These are phyloP conservation scores for Wickerhamomyces kurtzmanii DNA, from an alignment of 805 yeast species.

Conservation along the genomic window DNA sequence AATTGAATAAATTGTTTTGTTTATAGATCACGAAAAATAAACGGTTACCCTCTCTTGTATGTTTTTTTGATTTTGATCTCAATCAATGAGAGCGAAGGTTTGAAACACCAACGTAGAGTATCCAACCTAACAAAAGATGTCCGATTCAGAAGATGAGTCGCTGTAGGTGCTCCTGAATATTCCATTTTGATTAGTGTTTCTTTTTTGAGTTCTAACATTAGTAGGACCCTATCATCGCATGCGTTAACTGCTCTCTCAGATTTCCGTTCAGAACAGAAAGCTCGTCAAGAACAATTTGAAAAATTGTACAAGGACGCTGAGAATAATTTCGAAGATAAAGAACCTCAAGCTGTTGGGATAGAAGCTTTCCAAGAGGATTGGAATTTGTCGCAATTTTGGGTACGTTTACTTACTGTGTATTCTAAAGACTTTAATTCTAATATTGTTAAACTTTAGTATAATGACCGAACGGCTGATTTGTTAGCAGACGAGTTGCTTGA, in stretches of 20 bases:
- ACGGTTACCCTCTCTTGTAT: no score
- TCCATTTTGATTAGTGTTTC: no score
- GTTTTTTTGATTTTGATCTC: no score
- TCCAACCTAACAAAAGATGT: no score
- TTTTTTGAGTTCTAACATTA: constrained; percentile 59
- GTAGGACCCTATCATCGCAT: no score
- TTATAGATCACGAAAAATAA: no score
- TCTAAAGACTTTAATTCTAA: not conserved
- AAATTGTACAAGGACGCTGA: constrained; percentile 62
- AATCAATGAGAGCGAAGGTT: no score
- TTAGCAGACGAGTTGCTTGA: constrained; percentile 65
- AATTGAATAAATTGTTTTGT: no score
- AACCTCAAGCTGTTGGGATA: constrained; percentile 36
- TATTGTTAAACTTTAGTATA: constrained; percentile 26
- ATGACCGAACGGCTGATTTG: constrained; percentile 58
- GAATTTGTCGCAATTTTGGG: constrained; percentile 91
- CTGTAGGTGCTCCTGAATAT: no score
- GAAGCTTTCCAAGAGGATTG: constrained; percentile 83
- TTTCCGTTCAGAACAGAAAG: constrained; percentile 58
- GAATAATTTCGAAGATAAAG: constrained; percentile 17
- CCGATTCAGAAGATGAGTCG: no score
- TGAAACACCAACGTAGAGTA: no score
- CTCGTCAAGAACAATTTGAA: constrained; percentile 37
- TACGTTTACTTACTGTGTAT: constrained; percentile 1
- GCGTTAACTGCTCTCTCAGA: constrained; percentile 47